Conservation (phyloP, 352 stramenopile species). For the Thalassiosira exigua region DNA sequence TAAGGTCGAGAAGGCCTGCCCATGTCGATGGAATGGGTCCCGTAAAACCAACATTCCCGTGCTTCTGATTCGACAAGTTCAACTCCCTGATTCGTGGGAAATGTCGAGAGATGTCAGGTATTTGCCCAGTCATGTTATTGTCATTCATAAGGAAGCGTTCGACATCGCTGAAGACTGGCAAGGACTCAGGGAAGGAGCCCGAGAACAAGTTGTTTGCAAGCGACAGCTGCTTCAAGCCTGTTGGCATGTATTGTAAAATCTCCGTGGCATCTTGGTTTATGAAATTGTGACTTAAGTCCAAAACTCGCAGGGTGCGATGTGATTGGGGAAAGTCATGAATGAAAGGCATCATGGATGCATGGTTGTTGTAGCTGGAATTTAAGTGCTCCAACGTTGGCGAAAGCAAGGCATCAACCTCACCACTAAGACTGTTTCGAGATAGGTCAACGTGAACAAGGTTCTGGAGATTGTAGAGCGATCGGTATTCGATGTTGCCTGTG, state of each 20-base stretch:
- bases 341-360: conserved; percentile 8
- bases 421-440: conserved; percentile 24
- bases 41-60: neutral
- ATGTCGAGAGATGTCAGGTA: neutral
- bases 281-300: neutral
- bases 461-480: conserved; percentile 15
- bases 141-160: neutral
- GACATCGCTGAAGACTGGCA: neutral
- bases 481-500: too few relatives aligned
- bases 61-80: conserved; percentile 1
- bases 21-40: neutral
- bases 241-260: neutral
- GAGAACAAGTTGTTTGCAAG: neutral
- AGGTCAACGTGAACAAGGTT: conserved; percentile 25
- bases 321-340: conserved; percentile 11
- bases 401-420: conserved; percentile 5
- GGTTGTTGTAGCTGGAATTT: conserved; percentile 27
- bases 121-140: neutral
- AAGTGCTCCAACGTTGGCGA: neutral
- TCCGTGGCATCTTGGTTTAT: neutral
- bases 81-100: neutral
- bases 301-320: conserved; percentile 10
- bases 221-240: neutral
- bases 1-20: neutral
- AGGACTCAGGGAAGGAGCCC: neutral